Conservation (phyloP, 2,329 filamentous ascomycete genomes). For the Calonectria pseudoturangicola region DNA sequence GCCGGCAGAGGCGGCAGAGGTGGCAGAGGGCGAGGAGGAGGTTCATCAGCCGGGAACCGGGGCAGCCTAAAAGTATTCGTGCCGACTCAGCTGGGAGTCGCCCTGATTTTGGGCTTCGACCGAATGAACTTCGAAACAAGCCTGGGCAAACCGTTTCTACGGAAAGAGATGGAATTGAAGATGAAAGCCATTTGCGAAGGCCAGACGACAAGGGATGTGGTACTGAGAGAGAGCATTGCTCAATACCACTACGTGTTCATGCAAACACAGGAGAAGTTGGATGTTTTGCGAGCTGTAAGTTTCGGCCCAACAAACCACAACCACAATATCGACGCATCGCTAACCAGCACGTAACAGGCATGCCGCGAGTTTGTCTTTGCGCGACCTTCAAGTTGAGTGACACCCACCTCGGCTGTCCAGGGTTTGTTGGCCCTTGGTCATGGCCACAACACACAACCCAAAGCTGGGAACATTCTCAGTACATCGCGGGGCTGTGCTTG, state of each 20-base stretch:
- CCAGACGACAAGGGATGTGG: conserved; percentile 81
- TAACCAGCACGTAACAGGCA: conserved; percentile 55
- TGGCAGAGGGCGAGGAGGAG: conserved; percentile 61
- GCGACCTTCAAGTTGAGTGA: conserved; percentile 38
- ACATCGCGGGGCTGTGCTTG: conserved; percentile 40
- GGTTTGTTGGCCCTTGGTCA: conserved; percentile 53
- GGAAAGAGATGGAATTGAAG: conserved; percentile 97
- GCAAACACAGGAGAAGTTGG: conserved; percentile 85
- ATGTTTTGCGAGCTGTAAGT: conserved; percentile 78
- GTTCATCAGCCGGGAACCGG: conserved; percentile 65
- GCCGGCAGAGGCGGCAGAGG: conserved; percentile 60
- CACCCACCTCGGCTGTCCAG: conserved; percentile 44
- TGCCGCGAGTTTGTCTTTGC: conserved; percentile 62
- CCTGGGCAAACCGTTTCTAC: conserved; percentile 94
- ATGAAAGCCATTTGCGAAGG: conserved; percentile 99
- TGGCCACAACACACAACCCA: conserved; percentile 48
- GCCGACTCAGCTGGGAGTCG: conserved; percentile 92
- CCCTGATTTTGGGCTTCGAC: conserved; percentile 95
- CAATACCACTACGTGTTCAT: conserved; percentile 92
- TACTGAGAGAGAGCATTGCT: conserved; percentile 88
- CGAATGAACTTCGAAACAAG: conserved; percentile 94
- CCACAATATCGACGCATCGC: conserved; percentile 37
- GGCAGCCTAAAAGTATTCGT: conserved; percentile 88
- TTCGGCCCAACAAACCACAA: conserved; percentile 18
- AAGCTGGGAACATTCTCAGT: conserved; percentile 31